Conservation (phyloP, 306 rosid genomes). For the Prunus campanulata region DNA sequence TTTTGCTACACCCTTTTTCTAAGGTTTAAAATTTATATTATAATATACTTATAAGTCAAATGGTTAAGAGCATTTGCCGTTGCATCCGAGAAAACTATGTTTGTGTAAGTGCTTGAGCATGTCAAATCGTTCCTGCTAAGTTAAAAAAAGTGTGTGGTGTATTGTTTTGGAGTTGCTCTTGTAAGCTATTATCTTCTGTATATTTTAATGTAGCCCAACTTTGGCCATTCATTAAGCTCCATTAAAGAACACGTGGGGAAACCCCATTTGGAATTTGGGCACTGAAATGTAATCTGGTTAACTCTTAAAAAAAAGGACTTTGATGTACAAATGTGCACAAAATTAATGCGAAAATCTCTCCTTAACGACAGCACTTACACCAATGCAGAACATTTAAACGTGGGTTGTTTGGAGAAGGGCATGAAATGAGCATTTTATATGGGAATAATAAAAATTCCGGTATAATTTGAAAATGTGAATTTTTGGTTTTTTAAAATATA, state of each 20-base stretch:
- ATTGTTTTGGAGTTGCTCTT: no score
- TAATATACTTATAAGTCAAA: no score
- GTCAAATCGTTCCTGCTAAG: no score
- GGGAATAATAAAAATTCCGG: background rate
- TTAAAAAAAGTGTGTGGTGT: no score
- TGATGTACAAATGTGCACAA: background rate
- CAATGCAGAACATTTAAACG: conserved; percentile 6
- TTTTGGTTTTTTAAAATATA: no score
- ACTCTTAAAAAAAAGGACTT: background rate
- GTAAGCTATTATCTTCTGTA: no score
- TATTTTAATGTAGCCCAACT: background rate
- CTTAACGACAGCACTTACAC: background rate
- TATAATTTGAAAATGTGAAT: background rate
- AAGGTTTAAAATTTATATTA: no score
- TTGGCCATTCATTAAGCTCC: background rate
- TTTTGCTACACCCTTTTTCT: background rate
- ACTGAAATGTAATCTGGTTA: background rate
- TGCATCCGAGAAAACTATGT: no score
- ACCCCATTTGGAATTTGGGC: background rate
- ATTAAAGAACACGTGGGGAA: background rate
- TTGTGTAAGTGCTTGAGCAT: no score
- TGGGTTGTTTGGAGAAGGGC: conserved; percentile 6
- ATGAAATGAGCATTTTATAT: background rate
- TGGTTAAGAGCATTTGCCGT: no score
- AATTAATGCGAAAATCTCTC: background rate